Conservation (phyloP, 2,329 filamentous ascomycete species). For the Camillea tinctor region DNA sequence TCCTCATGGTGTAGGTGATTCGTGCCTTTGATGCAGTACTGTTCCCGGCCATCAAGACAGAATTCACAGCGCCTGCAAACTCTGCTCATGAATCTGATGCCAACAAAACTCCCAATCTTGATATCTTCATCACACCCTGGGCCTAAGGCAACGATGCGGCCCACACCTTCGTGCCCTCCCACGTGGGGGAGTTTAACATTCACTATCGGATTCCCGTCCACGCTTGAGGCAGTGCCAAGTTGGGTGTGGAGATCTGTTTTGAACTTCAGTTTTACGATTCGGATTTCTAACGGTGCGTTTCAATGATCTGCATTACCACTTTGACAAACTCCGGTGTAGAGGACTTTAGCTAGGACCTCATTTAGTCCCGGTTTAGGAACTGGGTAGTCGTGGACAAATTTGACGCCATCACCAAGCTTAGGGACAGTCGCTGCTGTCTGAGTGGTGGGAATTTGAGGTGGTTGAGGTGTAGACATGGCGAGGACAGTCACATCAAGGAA, state of each 20-base stretch:
- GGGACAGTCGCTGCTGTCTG: conserved; percentile 43
- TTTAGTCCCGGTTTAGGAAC: conserved; percentile 38
- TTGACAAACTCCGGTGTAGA: conserved; percentile 45
- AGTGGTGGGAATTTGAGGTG: too few relatives aligned
- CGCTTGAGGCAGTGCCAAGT: conserved; percentile 32
- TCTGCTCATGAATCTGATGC: conserved; percentile 45
- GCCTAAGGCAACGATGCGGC: conserved; percentile 39
- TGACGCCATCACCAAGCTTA: conserved; percentile 37
- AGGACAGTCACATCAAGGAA: too few relatives aligned
- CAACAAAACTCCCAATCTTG: conserved; percentile 39
- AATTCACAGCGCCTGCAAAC: conserved; percentile 26
- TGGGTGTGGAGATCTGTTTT: conserved; percentile 39
- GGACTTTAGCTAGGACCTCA: conserved; percentile 43
- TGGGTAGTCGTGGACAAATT: conserved; percentile 35
- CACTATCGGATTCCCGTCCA: conserved; percentile 40
- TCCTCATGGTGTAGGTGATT: conserved; percentile 47
- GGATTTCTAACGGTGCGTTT: too few relatives aligned
- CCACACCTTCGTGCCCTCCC: conserved; percentile 46
- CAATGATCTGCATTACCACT: conserved; percentile 33
- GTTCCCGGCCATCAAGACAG: conserved; percentile 23
- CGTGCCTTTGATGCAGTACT: conserved; percentile 40
- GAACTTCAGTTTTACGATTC: background rate
- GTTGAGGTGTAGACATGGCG: too few relatives aligned
- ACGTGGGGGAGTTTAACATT: conserved; percentile 44
- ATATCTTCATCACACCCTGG: conserved; percentile 34